These are phyloP conservation scores for Naumovozyma dairenensis DNA, from an alignment of 805 yeast genomes.

Conservation along the genomic window DNA sequence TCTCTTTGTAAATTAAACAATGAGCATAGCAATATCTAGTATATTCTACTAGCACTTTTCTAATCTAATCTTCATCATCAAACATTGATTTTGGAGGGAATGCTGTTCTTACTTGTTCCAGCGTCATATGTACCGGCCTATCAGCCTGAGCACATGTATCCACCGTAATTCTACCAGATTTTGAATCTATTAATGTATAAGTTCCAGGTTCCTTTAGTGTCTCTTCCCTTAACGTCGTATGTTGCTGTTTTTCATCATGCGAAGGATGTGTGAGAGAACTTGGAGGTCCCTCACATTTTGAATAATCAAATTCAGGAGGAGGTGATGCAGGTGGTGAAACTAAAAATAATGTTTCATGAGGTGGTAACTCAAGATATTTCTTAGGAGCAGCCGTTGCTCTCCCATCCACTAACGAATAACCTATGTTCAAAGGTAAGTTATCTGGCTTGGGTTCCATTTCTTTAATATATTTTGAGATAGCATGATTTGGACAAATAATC, in stretches of 20 bases:
- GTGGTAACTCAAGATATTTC: constrained; percentile 28
- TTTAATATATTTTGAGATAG: constrained; percentile 6
- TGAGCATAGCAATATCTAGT: neutral
- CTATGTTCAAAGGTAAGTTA: constrained; percentile 3
- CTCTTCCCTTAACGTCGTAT: neutral
- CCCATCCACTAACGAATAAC: constrained; percentile 13
- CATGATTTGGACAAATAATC: constrained; percentile 13
- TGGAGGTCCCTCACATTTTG: constrained; percentile 32
- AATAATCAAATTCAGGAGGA: constrained; percentile 33
- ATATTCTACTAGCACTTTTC: neutral
- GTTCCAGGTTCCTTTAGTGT: neutral
- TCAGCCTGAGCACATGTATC: constrained; percentile 10
- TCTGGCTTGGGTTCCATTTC: constrained; percentile 1
- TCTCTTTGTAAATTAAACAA: neutral
- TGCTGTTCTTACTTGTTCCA: constrained; percentile 23
- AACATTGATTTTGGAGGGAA: constrained; percentile 33
- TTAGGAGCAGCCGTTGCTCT: constrained; percentile 2
- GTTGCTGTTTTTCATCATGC: neutral
- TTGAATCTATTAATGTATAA: constrained; percentile 11
- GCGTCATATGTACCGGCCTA: neutral
- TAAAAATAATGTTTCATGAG: constrained; percentile 27
- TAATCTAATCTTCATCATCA: constrained; percentile 22
- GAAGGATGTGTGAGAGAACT: constrained; percentile 3
- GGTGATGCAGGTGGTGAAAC: constrained; percentile 37
- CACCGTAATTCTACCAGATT: constrained; percentile 17